These are phyloP conservation scores for Nephromyces sp. DNA, from an alignment of 169 alveolate species.

Conservation along the genomic window DNA sequence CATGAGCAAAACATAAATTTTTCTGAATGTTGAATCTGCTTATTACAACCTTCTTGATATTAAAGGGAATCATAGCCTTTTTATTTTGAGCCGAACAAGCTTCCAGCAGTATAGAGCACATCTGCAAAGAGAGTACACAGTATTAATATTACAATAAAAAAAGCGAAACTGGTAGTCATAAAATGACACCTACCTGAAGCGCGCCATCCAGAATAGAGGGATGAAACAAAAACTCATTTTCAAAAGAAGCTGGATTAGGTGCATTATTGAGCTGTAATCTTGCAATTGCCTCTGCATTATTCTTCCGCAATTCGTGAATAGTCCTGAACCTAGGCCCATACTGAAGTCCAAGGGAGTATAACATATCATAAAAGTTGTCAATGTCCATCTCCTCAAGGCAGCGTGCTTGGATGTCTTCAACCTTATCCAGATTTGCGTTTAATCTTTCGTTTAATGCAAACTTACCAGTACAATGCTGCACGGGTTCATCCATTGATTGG, in stretches of 20 bases:
- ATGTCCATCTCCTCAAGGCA: slow-evolving; percentile 10
- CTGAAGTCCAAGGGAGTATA: slow-evolving; percentile 34
- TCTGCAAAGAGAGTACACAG: slow-evolving; percentile 24
- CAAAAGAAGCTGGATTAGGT: slow-evolving; percentile 20
- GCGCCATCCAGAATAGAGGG: slow-evolving; percentile 58
- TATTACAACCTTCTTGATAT: slow-evolving; percentile 12
- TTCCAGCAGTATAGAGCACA: slow-evolving; percentile 24
- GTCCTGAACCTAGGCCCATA: slow-evolving; percentile 51
- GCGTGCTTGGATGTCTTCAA: neutral
- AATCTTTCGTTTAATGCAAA: slow-evolving; percentile 3
- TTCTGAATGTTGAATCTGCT: slow-evolving; percentile 1
- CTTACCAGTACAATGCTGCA: slow-evolving; percentile 7
- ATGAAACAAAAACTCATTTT: slow-evolving; percentile 42
- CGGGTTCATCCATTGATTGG: slow-evolving; percentile 4
- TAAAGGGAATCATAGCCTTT: slow-evolving; percentile 30
- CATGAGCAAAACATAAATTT: slow-evolving; percentile 16
- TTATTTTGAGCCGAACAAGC: slow-evolving; percentile 25
- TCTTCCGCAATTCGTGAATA: slow-evolving; percentile 19
- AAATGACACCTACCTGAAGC: slow-evolving; percentile 29
- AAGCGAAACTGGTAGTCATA: too few species aligned
- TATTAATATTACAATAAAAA: too few species aligned
- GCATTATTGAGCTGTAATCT: slow-evolving; percentile 6
- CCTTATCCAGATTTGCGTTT: neutral
- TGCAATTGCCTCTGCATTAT: slow-evolving; percentile 27
- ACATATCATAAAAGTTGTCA: slow-evolving; percentile 18